These are phyloP conservation scores for Parathielavia appendiculata DNA, from an alignment of 495 filamentous ascomycete species.

Conservation along the genomic window DNA sequence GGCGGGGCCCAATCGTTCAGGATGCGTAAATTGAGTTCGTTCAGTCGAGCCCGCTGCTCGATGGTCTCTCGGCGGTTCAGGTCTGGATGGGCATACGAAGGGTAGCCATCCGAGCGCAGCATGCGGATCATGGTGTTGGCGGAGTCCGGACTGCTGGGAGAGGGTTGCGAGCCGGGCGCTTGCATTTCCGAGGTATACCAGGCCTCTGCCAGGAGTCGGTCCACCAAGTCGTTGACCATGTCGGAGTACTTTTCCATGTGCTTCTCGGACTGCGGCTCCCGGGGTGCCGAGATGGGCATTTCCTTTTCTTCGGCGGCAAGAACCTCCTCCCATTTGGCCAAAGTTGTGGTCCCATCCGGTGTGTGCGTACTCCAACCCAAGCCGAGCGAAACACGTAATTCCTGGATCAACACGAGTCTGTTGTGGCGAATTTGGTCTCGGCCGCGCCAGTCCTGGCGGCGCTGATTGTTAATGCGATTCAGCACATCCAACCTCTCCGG, in stretches of 20 bases:
- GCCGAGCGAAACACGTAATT: neutral
- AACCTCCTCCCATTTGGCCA: slow-evolving; percentile 12
- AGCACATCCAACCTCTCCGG: slow-evolving; percentile 4
- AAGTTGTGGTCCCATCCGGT: neutral
- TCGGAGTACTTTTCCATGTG: slow-evolving; percentile 14
- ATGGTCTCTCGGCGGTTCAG: slow-evolving; percentile 15
- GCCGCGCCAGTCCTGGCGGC: neutral
- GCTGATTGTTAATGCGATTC: slow-evolving; percentile 7
- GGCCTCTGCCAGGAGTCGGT: slow-evolving; percentile 24
- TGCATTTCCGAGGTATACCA: slow-evolving; percentile 19
- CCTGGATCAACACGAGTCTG: neutral
- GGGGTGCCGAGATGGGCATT: neutral
- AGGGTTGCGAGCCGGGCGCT: neutral
- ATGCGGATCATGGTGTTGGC: slow-evolving; percentile 25
- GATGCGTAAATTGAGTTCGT: slow-evolving; percentile 33
- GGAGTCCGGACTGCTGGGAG: slow-evolving; percentile 28
- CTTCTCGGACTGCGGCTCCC: slow-evolving; percentile 14
- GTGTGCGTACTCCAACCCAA: neutral
- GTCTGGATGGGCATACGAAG: slow-evolving; percentile 30
- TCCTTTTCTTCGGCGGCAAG: slow-evolving; percentile 19
- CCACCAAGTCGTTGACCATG: slow-evolving; percentile 25
- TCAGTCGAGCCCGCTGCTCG: slow-evolving; percentile 25
- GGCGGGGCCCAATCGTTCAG: slow-evolving; percentile 27
- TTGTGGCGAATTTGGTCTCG: neutral
- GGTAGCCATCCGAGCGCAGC: slow-evolving; percentile 34